Base-by-base conservation (phyloP, 1,284 basidiomycete species). In the Sparassis latifolia region DNA sequence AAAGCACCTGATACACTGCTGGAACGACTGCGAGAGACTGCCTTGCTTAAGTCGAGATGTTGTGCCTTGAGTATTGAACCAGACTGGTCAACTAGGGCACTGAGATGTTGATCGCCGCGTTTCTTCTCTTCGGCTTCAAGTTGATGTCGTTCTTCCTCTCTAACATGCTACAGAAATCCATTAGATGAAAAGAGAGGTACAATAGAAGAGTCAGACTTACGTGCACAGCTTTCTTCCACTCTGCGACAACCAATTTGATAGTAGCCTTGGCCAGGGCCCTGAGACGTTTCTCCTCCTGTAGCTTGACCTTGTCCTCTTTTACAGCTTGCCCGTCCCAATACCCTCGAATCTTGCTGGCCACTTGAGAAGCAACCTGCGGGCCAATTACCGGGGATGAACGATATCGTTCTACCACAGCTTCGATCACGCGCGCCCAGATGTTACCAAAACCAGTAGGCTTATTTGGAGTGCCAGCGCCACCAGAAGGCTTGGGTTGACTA, bases 161-260 rank as follows among this genome's bases (percentile, higher is more conserved):
- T 80, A 12, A 95, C 78, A 62, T 92, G 79, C 83, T 85, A 51
- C 45, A 50, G 46, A 42, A 49, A 33, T 12, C n/a, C 40, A 32
- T 33, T 9, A 46, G 44, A 20, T 20, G 20, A 37, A 41, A 5
- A 53, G 27, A 32, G 6, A 42, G 42, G 27, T 4, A 30, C 10
- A 33, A 30, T 28, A 7, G 9, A 40, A 46, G 41, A 41, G 3
- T 41, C 33, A 40, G 4, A 78, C 89, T 66, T 64, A 92, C 92
- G 60, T 87, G 86, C 45, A 94, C 83, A 2, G 91, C 95, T 58
- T 92, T 82, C 63, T 86, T 89, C 95, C 95, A 98, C 59, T 93
- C 88, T 33, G 77, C 79, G 30, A 81, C 73, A 27, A 97, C 84
- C 60, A 88, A 74, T 57, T 78, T 79, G 48, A 84, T 73, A 0